Evolutionary conservation across 495 filamentous ascomycete species (phyloP), one percentile per base, ranked within the genome.

Genomic region (Penicillium roqueforti): DNA sequence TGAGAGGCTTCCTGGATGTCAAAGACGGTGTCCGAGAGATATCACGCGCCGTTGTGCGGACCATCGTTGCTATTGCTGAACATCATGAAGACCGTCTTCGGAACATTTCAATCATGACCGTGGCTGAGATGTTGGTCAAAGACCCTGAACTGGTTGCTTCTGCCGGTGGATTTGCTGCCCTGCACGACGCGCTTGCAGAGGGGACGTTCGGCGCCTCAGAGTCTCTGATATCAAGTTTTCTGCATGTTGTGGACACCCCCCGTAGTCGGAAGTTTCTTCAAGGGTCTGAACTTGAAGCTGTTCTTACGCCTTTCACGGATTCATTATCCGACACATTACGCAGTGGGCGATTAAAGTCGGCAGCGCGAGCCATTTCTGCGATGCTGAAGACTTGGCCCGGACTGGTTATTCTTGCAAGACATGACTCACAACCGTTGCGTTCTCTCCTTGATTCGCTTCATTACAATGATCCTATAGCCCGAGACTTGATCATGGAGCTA

Each of bases 371-470:
- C 2, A 87, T 98, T 47, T 82, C 89, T 28, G 82, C 84, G n/a
- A 86, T 95, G 59, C 72, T 97, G 45, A 91, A 88, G 63, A 91
- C 89, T n/a, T 98, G 93, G 93, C 85, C 93, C 11, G 83, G 83
- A 39, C 76, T 98, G 42, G 85, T 97, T 68, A 83, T 84, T 45
- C 76, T 97, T 29, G 88, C 88, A 43, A 88, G 92, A 79, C 87
- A 90, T 67, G 81, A 89, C 57, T 90, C 92, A 56, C 76, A 90
- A 40, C 84, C 93, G 3, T 82, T 96, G 37, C 80, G 79, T 52
- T 97, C 92, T 23, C 79, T 98, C 44, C 75, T 95, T 18, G 81
- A 84, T 10, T 89, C 88, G 29, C 77, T 96, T 54, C 83, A 89
- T 49, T 84, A 91, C 45, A 83, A 87, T 11, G 81, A 82, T 41